Evolutionary conservation across 768 basidiomycete species (phyloP), one percentile per base, ranked within the genome.

Genomic region (Tulasnella sp.): DNA sequence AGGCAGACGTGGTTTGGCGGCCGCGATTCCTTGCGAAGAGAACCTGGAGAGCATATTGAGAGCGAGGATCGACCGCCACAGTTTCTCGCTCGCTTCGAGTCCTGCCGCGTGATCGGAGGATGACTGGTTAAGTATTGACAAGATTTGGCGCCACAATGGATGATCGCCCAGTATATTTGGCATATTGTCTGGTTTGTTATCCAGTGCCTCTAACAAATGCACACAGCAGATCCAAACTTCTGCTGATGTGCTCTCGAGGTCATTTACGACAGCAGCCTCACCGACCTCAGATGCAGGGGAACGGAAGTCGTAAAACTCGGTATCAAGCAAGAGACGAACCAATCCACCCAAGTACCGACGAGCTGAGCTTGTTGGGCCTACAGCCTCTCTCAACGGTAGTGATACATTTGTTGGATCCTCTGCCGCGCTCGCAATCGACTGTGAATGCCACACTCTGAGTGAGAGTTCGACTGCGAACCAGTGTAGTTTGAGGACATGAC

Each of bases 11-110:
- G 71, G 70, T 4, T 61, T 58, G 19, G 74, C 68, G 1, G 73
- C 73, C 3, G 76, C 70, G 34, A 75, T 61, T 9, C 85, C 85
- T 30, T 75, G 70, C 0, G 74, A 66, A 1, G 84, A 85, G 72
- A 95, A 88, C 66, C 93, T 92, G 0, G 88, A 87, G 11, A 94
- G 70, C 1, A 84, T 78, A 61, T 81, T 86, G 1, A 94, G 69
- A 24, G 75, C 78, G 66, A 89, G 85, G 4, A 86, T 75, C 5
- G 77, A 73, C 38, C 75, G 76, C 87, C 92, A 94, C n/a, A 82
- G 72, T 13, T 73, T 67, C 70, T 97, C 94, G 65, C 81, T 83
- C 15, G 72, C 71, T 43, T 75, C 72, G 1, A 79, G 63, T 23
- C 73, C 70, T 24, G 23, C 60, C 27, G n/a, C 34, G 34, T 38